Percentiles rank a stretch among this genome's conserved stretches.
Conservation (phyloP, 2,329 filamentous ascomycete species). For the Karstenula rhodostoma region DNA sequence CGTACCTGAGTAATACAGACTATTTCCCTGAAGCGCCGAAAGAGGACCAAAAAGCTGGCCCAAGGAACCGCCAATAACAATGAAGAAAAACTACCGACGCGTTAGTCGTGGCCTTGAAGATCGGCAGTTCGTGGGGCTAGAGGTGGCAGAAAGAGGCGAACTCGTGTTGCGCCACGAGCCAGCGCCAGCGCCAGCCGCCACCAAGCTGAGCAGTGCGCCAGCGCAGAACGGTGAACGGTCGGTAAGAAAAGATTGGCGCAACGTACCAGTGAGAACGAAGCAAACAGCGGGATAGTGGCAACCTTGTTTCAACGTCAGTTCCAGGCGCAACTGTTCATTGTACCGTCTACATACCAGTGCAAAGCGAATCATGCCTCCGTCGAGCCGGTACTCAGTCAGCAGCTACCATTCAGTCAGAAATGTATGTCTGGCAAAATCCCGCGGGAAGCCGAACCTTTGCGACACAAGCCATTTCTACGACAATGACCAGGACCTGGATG, state of each 20-base stretch:
- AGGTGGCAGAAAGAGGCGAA: constrained; percentile 1
- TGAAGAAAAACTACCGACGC: constrained; percentile 27
- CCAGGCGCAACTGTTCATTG: constrained; percentile 6
- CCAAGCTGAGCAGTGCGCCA: constrained; percentile 12
- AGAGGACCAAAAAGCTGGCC: constrained; percentile 61
- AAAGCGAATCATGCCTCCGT: constrained; percentile 50
- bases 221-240: not conserved
- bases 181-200: too few relatives aligned
- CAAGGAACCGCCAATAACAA: constrained; percentile 51
- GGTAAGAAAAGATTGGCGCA: constrained; percentile 20
- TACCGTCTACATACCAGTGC: constrained; percentile 43
- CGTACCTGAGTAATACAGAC: constrained; percentile 35
- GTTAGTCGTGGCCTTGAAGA: constrained; percentile 16
- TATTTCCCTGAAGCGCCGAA: constrained; percentile 33
- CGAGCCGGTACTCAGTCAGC: constrained; percentile 51
- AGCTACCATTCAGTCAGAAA: constrained; percentile 39
- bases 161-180: constrained; percentile 9
- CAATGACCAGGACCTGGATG: constrained; percentile 33
- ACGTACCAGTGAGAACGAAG: constrained; percentile 43
- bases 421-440: constrained; percentile 3
- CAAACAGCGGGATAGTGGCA: constrained; percentile 48
- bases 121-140: not conserved
- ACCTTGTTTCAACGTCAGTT: constrained; percentile 37
- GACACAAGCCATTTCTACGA: constrained; percentile 41
- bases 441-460: constrained; percentile 28